Percentiles rank a stretch among this genome's conserved stretches.
Evolutionary conservation across 2,329 filamentous ascomycete genomes (phyloP).

Genomic region (Talaromyces sp.): DNA sequence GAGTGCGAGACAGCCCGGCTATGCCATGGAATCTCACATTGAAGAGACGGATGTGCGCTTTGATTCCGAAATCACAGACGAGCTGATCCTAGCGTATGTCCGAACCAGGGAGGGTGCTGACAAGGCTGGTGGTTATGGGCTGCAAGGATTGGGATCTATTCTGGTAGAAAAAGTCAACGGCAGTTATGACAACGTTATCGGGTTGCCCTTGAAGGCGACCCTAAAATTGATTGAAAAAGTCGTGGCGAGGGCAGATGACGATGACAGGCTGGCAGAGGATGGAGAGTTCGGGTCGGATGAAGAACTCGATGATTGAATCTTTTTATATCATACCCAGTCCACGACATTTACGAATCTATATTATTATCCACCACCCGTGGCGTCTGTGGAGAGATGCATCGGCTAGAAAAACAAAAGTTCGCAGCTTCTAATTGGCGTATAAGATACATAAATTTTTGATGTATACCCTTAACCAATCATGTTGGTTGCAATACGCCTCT

Average conservation of each 20-base stretch:
- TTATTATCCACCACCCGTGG: neutral
- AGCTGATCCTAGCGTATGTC: slow-evolving; percentile 67
- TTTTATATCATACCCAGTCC: neutral
- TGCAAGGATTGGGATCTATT: slow-evolving; percentile 84
- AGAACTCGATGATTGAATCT: slow-evolving; percentile 19
- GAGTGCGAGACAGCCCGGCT: slow-evolving; percentile 78
- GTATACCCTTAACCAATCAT: neutral
- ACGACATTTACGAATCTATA: neutral
- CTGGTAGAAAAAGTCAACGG: slow-evolving; percentile 87
- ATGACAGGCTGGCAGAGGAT: slow-evolving; percentile 48
- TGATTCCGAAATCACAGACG: slow-evolving; percentile 69
- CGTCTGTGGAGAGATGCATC: neutral
- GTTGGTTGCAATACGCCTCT: neutral
- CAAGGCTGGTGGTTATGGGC: slow-evolving; percentile 92
- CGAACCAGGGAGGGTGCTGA: slow-evolving; percentile 83
- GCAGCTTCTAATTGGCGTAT: neutral
- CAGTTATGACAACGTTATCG: slow-evolving; percentile 89
- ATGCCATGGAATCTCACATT: slow-evolving; percentile 72
- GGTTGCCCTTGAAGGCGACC: slow-evolving; percentile 73
- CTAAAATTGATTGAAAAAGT: slow-evolving; percentile 83
- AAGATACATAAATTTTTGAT: neutral
- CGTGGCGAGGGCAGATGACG: slow-evolving; percentile 68
- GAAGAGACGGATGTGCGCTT: slow-evolving; percentile 94
- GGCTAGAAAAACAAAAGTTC: neutral
- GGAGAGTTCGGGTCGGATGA: slow-evolving; percentile 30